Conservation (phyloP, 495 filamentous ascomycete species). For the Annulohypoxylon stygium region DNA sequence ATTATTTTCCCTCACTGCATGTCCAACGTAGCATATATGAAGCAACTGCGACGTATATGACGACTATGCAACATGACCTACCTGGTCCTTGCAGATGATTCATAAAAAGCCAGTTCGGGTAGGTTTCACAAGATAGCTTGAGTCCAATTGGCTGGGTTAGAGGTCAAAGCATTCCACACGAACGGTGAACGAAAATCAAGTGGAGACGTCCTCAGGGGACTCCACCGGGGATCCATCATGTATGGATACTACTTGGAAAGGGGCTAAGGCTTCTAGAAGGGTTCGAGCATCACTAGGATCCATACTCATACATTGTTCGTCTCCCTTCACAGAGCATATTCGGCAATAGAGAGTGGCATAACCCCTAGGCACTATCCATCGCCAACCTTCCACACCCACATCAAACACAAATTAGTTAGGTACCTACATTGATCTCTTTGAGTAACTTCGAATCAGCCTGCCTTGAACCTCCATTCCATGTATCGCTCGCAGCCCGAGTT, state of each 20-base stretch:
- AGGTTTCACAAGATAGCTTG: constrained; percentile 20
- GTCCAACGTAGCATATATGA: not conserved
- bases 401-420: not conserved
- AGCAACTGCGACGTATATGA: not conserved
- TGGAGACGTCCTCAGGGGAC: not conserved
- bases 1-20: constrained; percentile 11
- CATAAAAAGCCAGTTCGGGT: constrained; percentile 15
- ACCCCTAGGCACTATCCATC: too few relatives aligned
- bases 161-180: not conserved
- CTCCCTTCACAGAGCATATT: too few relatives aligned
- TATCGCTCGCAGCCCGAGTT: constrained; percentile 51
- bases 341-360: too few relatives aligned
- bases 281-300: not conserved
- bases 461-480: constrained; percentile 52
- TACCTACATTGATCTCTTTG: not conserved
- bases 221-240: not conserved
- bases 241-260: not conserved
- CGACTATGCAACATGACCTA: not conserved
- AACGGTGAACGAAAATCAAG: not conserved
- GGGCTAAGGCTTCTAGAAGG: not conserved
- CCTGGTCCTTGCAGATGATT: not conserved
- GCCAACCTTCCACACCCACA: not conserved
- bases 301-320: not conserved
- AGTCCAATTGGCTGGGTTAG: constrained; percentile 20
- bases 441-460: not conserved